These are phyloP conservation scores for Dittrichia graveolens DNA, from an alignment of 129 eudicot species.

Conservation along the genomic window DNA sequence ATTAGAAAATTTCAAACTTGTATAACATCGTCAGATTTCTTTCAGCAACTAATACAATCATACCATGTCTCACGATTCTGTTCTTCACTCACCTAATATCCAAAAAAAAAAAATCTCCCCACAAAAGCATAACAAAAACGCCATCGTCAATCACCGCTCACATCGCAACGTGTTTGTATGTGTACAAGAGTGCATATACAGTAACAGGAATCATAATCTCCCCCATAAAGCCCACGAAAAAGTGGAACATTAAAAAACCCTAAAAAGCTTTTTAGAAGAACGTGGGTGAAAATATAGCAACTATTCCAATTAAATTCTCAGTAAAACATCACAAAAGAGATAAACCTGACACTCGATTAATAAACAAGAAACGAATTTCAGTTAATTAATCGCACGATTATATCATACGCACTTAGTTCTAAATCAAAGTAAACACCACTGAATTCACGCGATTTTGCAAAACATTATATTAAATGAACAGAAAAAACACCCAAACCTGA, in stretches of 20 bases:
- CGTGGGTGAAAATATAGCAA: background rate
- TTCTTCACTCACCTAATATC: background rate
- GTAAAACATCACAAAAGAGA: background rate
- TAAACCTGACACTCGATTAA: too few relatives aligned
- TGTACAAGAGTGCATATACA: background rate
- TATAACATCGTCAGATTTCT: background rate
- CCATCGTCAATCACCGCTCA: slow-evolving; percentile 3
- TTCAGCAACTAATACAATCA: slow-evolving; percentile 4
- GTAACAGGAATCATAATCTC: background rate
- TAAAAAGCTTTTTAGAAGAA: slow-evolving; percentile 2
- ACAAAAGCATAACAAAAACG: background rate
- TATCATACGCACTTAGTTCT: background rate
- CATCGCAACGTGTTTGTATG: background rate
- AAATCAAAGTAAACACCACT: slow-evolving; percentile 1
- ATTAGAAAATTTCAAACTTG: background rate
- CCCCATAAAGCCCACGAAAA: slow-evolving; percentile 8
- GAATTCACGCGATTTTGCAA: slow-evolving; percentile 9
- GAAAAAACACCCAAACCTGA: slow-evolving; percentile 47
- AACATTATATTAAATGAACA: background rate
- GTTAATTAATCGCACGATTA: background rate
- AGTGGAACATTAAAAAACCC: slow-evolving; percentile 6
- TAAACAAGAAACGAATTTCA: background rate
- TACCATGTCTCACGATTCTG: background rate
- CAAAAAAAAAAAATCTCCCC: background rate
- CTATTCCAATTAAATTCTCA: background rate